phyloP scores from a whole-genome alignment of 2,329 filamentous ascomycete species.

The Trichothecium sympodiale region DNA sequence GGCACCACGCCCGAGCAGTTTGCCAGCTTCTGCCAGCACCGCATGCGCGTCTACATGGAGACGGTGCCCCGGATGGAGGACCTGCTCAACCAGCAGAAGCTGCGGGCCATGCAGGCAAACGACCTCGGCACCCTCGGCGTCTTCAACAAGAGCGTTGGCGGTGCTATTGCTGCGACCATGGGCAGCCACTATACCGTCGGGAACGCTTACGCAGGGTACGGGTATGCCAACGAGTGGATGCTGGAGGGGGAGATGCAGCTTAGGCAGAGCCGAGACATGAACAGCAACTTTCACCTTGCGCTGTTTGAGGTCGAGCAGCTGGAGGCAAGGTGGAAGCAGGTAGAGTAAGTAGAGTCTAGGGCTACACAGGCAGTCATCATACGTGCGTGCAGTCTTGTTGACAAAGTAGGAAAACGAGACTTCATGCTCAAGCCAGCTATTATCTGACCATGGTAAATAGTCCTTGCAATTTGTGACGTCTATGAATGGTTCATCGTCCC shows the following conservation, averaged over 20 bases:
- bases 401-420: too few relatives aligned
- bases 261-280: too few relatives aligned
- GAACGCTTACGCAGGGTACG: constrained; percentile 18
- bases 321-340: too few relatives aligned
- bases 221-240: constrained; percentile 16
- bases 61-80: constrained; percentile 8
- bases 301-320: too few relatives aligned
- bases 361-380: too few relatives aligned
- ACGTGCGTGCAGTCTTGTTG: too few relatives aligned
- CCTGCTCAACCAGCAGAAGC: constrained; percentile 8
- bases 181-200: constrained; percentile 16
- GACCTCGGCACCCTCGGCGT: constrained; percentile 14
- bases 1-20: constrained; percentile 15
- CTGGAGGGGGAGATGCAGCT: constrained; percentile 19
- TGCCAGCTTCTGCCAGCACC: constrained; percentile 9
- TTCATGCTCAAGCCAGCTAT: too few relatives aligned
- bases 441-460: too few relatives aligned
- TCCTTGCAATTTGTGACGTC: too few relatives aligned
- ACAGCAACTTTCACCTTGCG: too few relatives aligned
- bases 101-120: constrained; percentile 20
- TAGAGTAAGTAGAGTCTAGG: too few relatives aligned
- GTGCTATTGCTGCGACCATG: constrained; percentile 5
- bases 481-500: too few relatives aligned
- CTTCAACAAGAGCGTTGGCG: constrained; percentile 14
- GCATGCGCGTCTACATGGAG: constrained; percentile 5